Evolutionary conservation across 495 filamentous ascomycete genomes (phyloP).

Genomic region (Lichina pygmaea): DNA sequence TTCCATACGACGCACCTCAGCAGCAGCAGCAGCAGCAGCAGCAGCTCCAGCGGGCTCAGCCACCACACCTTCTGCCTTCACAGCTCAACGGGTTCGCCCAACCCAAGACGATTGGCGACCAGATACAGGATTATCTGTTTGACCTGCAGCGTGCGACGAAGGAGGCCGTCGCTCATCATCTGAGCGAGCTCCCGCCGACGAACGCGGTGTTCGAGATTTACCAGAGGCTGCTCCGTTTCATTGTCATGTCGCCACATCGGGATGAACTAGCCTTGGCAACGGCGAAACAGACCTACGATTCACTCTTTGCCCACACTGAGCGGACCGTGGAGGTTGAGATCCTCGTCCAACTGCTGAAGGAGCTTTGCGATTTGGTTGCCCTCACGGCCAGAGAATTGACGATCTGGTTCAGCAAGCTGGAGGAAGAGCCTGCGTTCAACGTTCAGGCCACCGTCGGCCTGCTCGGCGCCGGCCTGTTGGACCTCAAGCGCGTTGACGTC

Average conservation of each 20-base stretch:
- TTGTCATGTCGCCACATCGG: constrained; percentile 20
- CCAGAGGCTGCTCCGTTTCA: constrained; percentile 22
- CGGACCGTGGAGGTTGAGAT: constrained; percentile 51
- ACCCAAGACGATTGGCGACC: constrained; percentile 28
- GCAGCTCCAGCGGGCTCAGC: constrained; percentile 14
- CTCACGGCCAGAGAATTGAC: constrained; percentile 49
- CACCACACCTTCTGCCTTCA: constrained; percentile 18
- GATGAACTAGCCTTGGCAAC: constrained; percentile 42
- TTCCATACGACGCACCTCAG: constrained; percentile 35
- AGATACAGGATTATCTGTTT: constrained; percentile 35
- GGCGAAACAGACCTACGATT: constrained; percentile 41
- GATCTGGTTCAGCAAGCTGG: constrained; percentile 37
- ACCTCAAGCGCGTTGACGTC: constrained; percentile 55
- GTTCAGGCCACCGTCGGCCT: constrained; percentile 49
- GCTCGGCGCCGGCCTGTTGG: constrained; percentile 44
- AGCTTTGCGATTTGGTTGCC: constrained; percentile 51
- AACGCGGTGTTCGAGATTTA: constrained; percentile 10
- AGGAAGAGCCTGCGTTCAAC: constrained; percentile 54
- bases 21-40: constrained; percentile 33
- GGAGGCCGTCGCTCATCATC: constrained; percentile 26
- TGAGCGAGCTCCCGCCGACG: constrained; percentile 8
- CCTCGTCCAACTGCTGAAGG: constrained; percentile 54
- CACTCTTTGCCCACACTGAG: constrained; percentile 32
- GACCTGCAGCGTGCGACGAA: constrained; percentile 39
- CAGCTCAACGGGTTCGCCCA: constrained; percentile 44